Evolutionary conservation across 2,329 filamentous ascomycete genomes (phyloP).

Genomic region (Cryphonectria parasitica): DNA sequence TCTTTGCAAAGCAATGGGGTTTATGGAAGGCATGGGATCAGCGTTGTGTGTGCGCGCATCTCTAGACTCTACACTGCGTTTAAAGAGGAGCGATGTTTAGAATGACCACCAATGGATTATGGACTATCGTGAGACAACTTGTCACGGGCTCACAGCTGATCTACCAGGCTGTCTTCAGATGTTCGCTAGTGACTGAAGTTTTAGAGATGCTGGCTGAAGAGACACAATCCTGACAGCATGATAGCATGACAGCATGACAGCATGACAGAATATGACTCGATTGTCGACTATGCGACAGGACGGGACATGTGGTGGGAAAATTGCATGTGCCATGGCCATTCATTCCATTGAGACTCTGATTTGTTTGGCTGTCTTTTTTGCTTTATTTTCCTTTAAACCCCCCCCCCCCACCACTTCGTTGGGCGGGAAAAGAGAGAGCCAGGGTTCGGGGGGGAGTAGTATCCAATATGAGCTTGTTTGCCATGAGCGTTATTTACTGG

Average conservation of each 20-base stretch:
- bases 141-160: neutral
- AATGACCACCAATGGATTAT: neutral
- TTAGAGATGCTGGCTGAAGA: neutral
- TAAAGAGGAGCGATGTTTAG: neutral
- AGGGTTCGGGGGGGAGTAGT: too few relatives aligned
- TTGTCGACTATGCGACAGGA: neutral
- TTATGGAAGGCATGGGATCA: conserved; percentile 5
- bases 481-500: neutral
- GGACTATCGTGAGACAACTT: too few relatives aligned
- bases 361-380: neutral
- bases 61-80: neutral
- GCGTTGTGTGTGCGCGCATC: neutral
- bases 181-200: neutral
- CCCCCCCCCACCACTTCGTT: too few relatives aligned
- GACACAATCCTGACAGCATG: too few relatives aligned
- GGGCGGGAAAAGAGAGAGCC: neutral
- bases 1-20: neutral
- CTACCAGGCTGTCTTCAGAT: neutral
- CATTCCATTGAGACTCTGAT: neutral
- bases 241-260: neutral
- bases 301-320: neutral
- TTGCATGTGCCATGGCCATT: neutral
- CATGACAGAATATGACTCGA: neutral
- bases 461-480: neutral
- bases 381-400: too few relatives aligned